Conservation (phyloP, 148 eudicot genomes). For the Heliamphora exappendiculata region DNA sequence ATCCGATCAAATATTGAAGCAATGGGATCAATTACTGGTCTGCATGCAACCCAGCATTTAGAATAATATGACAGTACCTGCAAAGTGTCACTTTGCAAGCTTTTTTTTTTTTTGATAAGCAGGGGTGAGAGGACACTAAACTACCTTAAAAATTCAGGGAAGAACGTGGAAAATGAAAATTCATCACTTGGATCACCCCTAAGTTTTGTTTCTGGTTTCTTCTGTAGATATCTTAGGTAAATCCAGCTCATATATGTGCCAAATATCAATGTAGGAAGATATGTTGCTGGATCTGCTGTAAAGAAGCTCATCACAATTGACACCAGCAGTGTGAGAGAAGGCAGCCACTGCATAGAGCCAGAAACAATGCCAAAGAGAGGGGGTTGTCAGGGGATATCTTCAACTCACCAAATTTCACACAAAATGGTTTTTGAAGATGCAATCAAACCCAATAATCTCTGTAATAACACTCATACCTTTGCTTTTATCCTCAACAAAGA, state of each 20-base stretch:
- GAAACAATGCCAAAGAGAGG: neutral
- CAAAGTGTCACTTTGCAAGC: neutral
- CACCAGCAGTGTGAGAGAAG: constrained; percentile 58
- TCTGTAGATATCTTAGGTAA: constrained; percentile 88
- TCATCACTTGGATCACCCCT: constrained; percentile 98
- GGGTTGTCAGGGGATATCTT: neutral
- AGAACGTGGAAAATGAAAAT: constrained; percentile 83
- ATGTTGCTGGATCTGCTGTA: constrained; percentile 49
- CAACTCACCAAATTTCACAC: neutral
- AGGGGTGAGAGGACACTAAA: constrained; percentile 1
- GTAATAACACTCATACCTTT: constrained; percentile 42
- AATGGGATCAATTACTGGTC: constrained; percentile 86
- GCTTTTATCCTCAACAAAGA: constrained; percentile 62
- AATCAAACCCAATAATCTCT: neutral
- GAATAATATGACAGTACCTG: no score
- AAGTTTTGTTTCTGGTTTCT: constrained; percentile 68
- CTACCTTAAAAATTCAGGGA: constrained; percentile 83
- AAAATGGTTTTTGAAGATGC: neutral
- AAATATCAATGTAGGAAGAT: constrained; percentile 75
- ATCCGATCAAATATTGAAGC: constrained; percentile 76
- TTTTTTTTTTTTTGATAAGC: no score
- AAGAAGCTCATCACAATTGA: constrained; percentile 61
- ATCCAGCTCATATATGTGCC: constrained; percentile 95
- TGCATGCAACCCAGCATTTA: constrained; percentile 26
- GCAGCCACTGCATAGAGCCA: constrained; percentile 80